Evolutionary conservation across 768 basidiomycete species (phyloP).

Genomic region (Rhizopogon rudus): DNA sequence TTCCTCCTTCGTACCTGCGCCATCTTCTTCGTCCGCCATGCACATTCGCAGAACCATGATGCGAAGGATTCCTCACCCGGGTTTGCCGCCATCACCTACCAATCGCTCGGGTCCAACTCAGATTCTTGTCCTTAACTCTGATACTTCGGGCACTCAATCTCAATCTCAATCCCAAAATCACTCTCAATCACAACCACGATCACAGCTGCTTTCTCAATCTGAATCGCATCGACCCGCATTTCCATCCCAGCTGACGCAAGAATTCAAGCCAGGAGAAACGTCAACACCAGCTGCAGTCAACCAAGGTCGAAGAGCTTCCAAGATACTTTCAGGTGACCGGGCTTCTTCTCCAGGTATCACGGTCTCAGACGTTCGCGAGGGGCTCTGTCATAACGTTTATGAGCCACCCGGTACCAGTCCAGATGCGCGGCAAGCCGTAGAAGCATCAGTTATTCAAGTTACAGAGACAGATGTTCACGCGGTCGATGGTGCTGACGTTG

Average conservation of each 20-base stretch:
- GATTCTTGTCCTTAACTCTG: slow-evolving; percentile 54
- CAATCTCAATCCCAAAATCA: slow-evolving; percentile 19
- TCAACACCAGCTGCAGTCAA: slow-evolving; percentile 14
- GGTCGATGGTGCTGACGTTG: slow-evolving; percentile 4
- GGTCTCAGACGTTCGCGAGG: neutral
- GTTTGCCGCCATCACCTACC: slow-evolving; percentile 26
- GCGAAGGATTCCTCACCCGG: slow-evolving; percentile 46
- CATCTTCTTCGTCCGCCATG: slow-evolving; percentile 6
- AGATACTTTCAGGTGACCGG: slow-evolving; percentile 2
- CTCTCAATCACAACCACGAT: slow-evolving; percentile 22
- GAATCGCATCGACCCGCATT: slow-evolving; percentile 8
- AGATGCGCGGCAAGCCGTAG: neutral
- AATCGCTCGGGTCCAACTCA: slow-evolving; percentile 31
- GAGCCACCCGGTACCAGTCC: neutral
- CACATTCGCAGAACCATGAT: slow-evolving; percentile 23
- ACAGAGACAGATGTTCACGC: neutral
- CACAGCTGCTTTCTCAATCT: slow-evolving; percentile 2
- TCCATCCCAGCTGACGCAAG: slow-evolving; percentile 15
- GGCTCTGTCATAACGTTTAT: neutral
- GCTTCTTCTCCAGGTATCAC: neutral
- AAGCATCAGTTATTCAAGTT: neutral
- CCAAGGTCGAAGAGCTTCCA: neutral
- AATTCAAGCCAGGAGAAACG: slow-evolving; percentile 12
- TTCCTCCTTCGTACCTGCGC: slow-evolving; percentile 5
- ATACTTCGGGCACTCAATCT: slow-evolving; percentile 36